These are phyloP conservation scores for Galerina marginata DNA, from an alignment of 768 basidiomycete species.

Conservation along the genomic window DNA sequence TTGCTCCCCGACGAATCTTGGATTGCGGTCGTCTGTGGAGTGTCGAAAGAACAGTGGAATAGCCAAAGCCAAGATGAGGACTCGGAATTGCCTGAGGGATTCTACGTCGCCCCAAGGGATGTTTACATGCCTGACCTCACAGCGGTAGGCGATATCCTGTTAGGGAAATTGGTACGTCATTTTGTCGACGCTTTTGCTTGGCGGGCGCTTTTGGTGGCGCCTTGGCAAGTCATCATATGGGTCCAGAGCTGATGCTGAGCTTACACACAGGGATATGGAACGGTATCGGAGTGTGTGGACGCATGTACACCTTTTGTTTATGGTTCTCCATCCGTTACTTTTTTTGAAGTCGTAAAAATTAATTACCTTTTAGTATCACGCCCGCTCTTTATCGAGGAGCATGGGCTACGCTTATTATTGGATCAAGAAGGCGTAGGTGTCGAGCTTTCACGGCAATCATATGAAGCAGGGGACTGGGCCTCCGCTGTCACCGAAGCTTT, in stretches of 20 bases:
- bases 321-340: conserved; percentile 44
- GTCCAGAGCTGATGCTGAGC: conserved; percentile 1
- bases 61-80: conserved; percentile 34
- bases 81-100: conserved; percentile 61
- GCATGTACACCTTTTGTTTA: conserved; percentile 80
- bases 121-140: conserved; percentile 87
- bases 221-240: background rate
- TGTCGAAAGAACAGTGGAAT: conserved; percentile 61
- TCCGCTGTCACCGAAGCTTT: conserved; percentile 62
- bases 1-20: conserved; percentile 72
- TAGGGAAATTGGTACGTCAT: conserved; percentile 73
- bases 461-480: conserved; percentile 81
- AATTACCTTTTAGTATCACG: conserved; percentile 58
- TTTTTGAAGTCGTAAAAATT: background rate
- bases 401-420: conserved; percentile 71
- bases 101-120: conserved; percentile 77
- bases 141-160: conserved; percentile 72
- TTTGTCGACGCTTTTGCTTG: background rate
- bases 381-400: conserved; percentile 82
- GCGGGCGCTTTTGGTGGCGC: background rate
- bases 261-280: conserved; percentile 70
- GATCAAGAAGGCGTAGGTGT: conserved; percentile 69
- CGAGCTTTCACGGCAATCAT: conserved; percentile 65
- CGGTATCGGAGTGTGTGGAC: conserved; percentile 81
- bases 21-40: conserved; percentile 83